Evolutionary conservation across 2,329 filamentous ascomycete species (phyloP), one percentile per base, ranked within the genome.

Genomic region (Fusarium sp.): DNA sequence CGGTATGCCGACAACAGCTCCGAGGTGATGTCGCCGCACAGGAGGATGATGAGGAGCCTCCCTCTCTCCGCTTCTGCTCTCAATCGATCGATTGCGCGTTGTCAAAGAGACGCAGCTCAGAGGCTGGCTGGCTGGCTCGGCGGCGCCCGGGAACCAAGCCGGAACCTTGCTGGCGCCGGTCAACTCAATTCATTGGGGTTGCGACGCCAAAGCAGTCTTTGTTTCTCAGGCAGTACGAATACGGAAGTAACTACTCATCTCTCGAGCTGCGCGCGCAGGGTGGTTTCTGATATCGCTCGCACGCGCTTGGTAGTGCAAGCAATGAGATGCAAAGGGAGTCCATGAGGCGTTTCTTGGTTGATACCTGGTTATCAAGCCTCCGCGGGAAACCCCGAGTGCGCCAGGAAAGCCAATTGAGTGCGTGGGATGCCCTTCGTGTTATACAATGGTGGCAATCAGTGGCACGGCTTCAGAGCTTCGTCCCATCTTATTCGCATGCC

Each of bases 181-280:
- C 38, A 76, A 75, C 62, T 75, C 67, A 75, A 70, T 74, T 75
- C 29, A 67, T 72, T 67, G 45, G 64, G 64, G 40, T 69, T 58
- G 37, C 35, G 52, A 71, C 57, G 52, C 61, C 68, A 65, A 62
- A 35, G 61, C 45, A 37, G 50, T 37, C 37, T 66, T 54, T 68
- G 61, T 69, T 72, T 72, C 58, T 69, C 42, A 29, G 35, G 71
- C 60, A 47, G 67, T 64, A 45, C 47, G 50, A 69, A 59, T 62
- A 62, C 54, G 58, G 50, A 40, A 47, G 64, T 66, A 20, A 20
- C 29, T 66, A 50, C 57, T 66, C 60, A 24, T 58, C 62, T 58
- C 50, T 47, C 29, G n/a, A 47, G 20, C 24, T 50, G 47, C 47
- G 47, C 47, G 47, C 47, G 47, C 47, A 52, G 47, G 16, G 47